Evolutionary conservation across 2,329 filamentous ascomycete species (phyloP).

Genomic region (Xenoacremonium recifei): DNA sequence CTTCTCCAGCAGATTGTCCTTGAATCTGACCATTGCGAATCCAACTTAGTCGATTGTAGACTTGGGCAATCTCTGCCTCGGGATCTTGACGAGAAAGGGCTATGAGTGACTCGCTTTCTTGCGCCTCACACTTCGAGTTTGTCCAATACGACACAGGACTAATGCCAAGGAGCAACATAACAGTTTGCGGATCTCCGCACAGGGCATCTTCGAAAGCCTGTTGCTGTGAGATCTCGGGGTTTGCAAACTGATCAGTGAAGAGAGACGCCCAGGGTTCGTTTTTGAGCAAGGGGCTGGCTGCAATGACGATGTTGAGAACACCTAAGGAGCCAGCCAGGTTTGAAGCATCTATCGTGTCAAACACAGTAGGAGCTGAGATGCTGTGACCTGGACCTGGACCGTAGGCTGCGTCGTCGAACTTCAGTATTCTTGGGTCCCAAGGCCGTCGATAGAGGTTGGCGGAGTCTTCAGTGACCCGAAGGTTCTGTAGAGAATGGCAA

Average conservation of each 20-base stretch:
- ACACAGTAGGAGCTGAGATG: constrained; percentile 37
- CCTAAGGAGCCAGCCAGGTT: constrained; percentile 41
- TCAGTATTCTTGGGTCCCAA: constrained; percentile 37
- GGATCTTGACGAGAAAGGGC: constrained; percentile 13
- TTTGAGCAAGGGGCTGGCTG: constrained; percentile 47
- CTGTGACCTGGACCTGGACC: constrained; percentile 17
- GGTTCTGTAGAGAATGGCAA: constrained; percentile 49
- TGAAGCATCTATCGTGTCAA: constrained; percentile 57
- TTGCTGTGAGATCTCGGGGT: constrained; percentile 21
- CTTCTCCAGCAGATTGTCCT: constrained; percentile 13
- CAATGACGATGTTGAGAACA: constrained; percentile 36
- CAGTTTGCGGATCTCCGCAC: constrained; percentile 42
- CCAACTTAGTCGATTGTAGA: constrained; percentile 34
- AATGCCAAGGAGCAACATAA: constrained; percentile 52
- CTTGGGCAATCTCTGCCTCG: constrained; percentile 16
- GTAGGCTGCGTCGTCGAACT: constrained; percentile 44
- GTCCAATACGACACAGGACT: constrained; percentile 49
- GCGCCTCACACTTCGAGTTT: constrained; percentile 41
- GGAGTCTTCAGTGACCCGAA: constrained; percentile 26
- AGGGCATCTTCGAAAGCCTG: constrained; percentile 41
- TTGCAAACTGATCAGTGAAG: constrained; percentile 45
- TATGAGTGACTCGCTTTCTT: constrained; percentile 38
- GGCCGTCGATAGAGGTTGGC: constrained; percentile 43
- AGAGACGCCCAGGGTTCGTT: constrained; percentile 43
- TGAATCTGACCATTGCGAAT: constrained; percentile 34